A percentile compares a stretch with the other conserved stretches of the same genome.
These are phyloP conservation scores for Posidonia oceanica DNA, from an alignment of 116 monocot species.

Conservation along the genomic window DNA sequence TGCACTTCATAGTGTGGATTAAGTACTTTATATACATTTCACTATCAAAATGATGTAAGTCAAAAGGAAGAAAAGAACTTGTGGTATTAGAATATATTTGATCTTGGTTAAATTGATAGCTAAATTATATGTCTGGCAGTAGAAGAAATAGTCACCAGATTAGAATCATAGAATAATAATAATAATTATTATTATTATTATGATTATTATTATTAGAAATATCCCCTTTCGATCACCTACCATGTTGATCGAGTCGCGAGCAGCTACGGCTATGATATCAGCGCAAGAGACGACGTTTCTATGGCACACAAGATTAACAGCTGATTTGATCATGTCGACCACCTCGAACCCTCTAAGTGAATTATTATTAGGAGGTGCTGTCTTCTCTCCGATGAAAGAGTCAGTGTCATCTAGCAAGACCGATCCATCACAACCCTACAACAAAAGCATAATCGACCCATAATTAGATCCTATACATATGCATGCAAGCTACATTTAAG, in stretches of 20 bases:
- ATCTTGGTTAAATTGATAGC: not conserved
- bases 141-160: too few species aligned
- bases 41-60: too few species aligned
- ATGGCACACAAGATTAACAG: conserved; percentile 15
- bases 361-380: conserved; percentile 13
- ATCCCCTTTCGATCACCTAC: conserved; percentile 1
- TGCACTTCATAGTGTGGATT: conserved; percentile 13
- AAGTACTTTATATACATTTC: too few species aligned
- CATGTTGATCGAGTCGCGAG: conserved; percentile 25
- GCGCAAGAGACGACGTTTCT: conserved; percentile 38
- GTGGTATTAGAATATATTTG: not conserved
- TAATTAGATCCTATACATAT: too few species aligned
- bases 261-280: conserved; percentile 48
- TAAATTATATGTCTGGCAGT: too few species aligned
- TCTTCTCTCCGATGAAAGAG: conserved; percentile 27
- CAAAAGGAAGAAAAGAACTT: too few species aligned
- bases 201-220: not conserved
- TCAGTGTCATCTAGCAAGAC: conserved; percentile 22
- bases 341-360: conserved; percentile 22
- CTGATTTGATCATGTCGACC: conserved; percentile 23
- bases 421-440: conserved; percentile 32
- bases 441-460: not conserved
- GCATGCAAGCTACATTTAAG: too few species aligned
- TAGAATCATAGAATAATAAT: not conserved
- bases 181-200: not conserved